Conservation (phyloP, 1,139 yeast genomes). For the Kluyveromyces marxianus region DNA sequence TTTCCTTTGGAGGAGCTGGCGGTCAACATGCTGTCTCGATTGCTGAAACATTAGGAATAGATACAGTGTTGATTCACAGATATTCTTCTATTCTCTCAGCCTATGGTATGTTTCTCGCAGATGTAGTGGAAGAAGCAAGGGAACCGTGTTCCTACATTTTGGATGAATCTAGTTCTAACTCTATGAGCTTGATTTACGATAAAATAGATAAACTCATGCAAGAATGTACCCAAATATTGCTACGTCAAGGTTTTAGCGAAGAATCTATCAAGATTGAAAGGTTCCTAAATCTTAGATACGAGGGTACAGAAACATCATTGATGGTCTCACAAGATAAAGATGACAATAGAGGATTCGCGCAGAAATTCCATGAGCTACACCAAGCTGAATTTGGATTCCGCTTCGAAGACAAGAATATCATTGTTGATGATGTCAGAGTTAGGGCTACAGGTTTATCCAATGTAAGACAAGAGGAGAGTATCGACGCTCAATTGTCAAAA, state of each 20-base stretch:
- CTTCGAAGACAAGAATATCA: conserved; percentile 47
- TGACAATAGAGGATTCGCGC: conserved; percentile 18
- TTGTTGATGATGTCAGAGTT: conserved; percentile 79
- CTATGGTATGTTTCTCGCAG: conserved; percentile 50
- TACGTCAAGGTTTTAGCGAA: conserved; percentile 40
- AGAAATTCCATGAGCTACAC: conserved; percentile 45
- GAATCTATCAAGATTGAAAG: conserved; percentile 43
- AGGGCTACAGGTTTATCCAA: conserved; percentile 49
- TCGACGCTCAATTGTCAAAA: conserved; percentile 32
- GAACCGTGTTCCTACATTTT: conserved; percentile 44
- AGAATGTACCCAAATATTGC: conserved; percentile 29
- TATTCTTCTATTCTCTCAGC: conserved; percentile 50
- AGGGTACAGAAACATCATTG: conserved; percentile 81
- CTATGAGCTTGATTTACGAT: conserved; percentile 22
- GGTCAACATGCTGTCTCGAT: conserved; percentile 53
- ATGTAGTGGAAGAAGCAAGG: conserved; percentile 58
- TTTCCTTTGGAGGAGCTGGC: conserved; percentile 54
- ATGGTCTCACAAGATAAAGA: conserved; percentile 43
- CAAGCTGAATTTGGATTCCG: conserved; percentile 65
- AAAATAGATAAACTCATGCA: conserved; percentile 30
- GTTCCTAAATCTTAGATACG: conserved; percentile 69
- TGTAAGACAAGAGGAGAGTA: conserved; percentile 27
- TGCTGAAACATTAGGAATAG: conserved; percentile 41
- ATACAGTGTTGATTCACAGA: conserved; percentile 42
- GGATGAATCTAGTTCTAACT: conserved; percentile 19